Evolutionary conservation across 768 basidiomycete species (phyloP).

Genomic region (Boletus pseudo-olivaceus): DNA sequence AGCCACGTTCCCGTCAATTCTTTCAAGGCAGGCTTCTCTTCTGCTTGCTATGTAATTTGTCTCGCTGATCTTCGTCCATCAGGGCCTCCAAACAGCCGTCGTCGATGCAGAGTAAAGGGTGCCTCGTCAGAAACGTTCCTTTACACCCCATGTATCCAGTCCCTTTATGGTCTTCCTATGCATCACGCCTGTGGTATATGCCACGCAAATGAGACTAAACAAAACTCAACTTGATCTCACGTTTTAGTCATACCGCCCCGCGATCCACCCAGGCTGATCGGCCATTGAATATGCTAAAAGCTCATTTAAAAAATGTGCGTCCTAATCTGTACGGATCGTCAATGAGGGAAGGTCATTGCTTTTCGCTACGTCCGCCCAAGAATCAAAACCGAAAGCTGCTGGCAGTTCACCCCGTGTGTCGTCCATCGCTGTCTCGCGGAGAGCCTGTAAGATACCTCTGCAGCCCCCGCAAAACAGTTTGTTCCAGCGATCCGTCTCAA

Average conservation of each 20-base stretch:
- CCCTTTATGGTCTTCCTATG: conserved; percentile 21
- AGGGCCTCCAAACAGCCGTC: conserved; percentile 84
- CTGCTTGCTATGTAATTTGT: neutral
- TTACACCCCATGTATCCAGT: conserved; percentile 15
- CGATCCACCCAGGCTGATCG: neutral
- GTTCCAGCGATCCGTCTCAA: conserved; percentile 1
- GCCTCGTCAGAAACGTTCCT: conserved; percentile 7
- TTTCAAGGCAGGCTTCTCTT: conserved; percentile 69
- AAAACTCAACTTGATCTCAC: neutral
- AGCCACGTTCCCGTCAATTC: conserved; percentile 70
- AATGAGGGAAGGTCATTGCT: neutral
- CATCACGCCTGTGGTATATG: conserved; percentile 29
- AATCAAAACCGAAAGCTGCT: conserved; percentile 1
- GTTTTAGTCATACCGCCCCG: neutral
- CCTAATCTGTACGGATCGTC: neutral
- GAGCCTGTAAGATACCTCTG: rapidly evolving
- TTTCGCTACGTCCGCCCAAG: neutral
- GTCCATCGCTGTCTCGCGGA: neutral
- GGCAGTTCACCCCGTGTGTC: conserved; percentile 1
- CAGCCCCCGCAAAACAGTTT: neutral
- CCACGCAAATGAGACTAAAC: conserved; percentile 17
- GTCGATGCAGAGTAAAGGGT: conserved; percentile 71
- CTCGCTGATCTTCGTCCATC: conserved; percentile 10
- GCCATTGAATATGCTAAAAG: neutral
- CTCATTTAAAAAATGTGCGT: neutral